A percentile compares a stretch with the other conserved stretches of the same genome.
Conservation (phyloP, 1,284 basidiomycete species). For the Farysia itapuensis region DNA sequence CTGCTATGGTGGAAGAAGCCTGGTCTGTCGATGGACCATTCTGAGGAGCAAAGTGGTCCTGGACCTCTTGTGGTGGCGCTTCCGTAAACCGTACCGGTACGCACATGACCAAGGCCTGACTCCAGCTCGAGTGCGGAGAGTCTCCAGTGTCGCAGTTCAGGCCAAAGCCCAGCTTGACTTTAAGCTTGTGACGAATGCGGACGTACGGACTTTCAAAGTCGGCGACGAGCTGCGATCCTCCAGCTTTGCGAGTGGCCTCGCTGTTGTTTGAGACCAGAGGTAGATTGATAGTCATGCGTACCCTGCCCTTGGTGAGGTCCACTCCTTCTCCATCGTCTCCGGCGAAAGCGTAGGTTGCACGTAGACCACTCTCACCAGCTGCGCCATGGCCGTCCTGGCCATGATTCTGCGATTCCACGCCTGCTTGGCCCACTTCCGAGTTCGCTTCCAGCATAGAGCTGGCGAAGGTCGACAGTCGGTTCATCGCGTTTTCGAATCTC, state of each 20-base stretch:
- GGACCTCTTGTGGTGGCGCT: conserved; percentile 52
- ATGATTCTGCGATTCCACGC: background rate
- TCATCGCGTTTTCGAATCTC: conserved; percentile 44
- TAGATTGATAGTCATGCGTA: conserved; percentile 57
- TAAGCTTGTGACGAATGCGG: conserved; percentile 57
- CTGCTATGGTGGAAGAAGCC: background rate
- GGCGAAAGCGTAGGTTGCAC: conserved; percentile 53
- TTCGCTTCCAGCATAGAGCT: conserved; percentile 44
- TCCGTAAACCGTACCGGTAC: conserved; percentile 59
- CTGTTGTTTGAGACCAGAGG: conserved; percentile 43
- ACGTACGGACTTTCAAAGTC: conserved; percentile 58
- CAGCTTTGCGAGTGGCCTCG: conserved; percentile 17
- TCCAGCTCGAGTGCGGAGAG: conserved; percentile 37
- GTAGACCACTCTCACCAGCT: conserved; percentile 13
- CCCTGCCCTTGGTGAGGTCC: conserved; percentile 46
- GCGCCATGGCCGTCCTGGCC: background rate
- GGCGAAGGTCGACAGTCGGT: conserved; percentile 49
- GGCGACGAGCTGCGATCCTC: conserved; percentile 46
- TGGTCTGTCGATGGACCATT: background rate
- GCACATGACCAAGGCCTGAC: conserved; percentile 56
- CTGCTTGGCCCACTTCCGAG: conserved; percentile 1
- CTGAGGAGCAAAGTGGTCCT: conserved; percentile 51
- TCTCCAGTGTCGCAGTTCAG: conserved; percentile 30
- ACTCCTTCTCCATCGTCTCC: conserved; percentile 55
- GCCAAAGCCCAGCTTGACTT: conserved; percentile 57